A percentile compares a stretch with the other conserved stretches of the same genome.
These are phyloP conservation scores for Exophiala sp. DNA, from an alignment of 2,329 filamentous ascomycete species.

Conservation along the genomic window DNA sequence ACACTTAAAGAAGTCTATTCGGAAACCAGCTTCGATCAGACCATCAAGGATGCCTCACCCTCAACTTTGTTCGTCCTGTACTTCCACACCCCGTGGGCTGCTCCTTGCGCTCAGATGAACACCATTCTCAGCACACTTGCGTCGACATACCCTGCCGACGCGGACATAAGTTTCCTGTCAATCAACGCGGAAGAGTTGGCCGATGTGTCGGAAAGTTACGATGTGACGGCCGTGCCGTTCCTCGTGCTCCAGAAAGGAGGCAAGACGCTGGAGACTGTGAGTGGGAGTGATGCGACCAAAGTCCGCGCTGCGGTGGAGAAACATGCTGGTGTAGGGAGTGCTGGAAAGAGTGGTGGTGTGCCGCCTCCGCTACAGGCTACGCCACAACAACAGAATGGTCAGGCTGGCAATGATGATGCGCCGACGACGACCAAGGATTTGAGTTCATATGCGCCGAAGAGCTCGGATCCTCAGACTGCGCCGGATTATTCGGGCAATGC, in stretches of 20 bases:
- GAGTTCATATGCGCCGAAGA: constrained; percentile 44
- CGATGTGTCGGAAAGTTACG: constrained; percentile 86
- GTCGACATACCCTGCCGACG: constrained; percentile 71
- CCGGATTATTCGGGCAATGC: constrained; percentile 47
- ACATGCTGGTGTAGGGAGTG: constrained; percentile 57
- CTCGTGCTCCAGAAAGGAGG: constrained; percentile 76
- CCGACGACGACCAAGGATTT: constrained; percentile 37
- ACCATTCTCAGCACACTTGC: constrained; percentile 82
- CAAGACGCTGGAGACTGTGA: constrained; percentile 76
- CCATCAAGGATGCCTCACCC: constrained; percentile 63
- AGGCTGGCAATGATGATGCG: constrained; percentile 25
- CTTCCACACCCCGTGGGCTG: constrained; percentile 96
- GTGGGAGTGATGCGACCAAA: constrained; percentile 82
- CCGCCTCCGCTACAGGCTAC: constrained; percentile 40
- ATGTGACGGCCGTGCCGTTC: constrained; percentile 91
- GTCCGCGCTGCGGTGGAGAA: constrained; percentile 82
- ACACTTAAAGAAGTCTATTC: constrained; percentile 73
- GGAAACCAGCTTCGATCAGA: constrained; percentile 68
- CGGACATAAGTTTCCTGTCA: constrained; percentile 74
- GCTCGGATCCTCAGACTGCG: constrained; percentile 45
- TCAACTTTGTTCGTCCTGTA: constrained; percentile 78
- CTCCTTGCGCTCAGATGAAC: constrained; percentile 91
- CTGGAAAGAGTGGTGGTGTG: constrained; percentile 35
- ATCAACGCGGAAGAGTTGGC: constrained; percentile 93
- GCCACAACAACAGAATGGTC: constrained; percentile 33